A percentile compares a stretch with the other conserved stretches of the same genome.
phyloP scores from a whole-genome alignment of 1,284 basidiomycete species.

The Tausonia pullulans region DNA sequence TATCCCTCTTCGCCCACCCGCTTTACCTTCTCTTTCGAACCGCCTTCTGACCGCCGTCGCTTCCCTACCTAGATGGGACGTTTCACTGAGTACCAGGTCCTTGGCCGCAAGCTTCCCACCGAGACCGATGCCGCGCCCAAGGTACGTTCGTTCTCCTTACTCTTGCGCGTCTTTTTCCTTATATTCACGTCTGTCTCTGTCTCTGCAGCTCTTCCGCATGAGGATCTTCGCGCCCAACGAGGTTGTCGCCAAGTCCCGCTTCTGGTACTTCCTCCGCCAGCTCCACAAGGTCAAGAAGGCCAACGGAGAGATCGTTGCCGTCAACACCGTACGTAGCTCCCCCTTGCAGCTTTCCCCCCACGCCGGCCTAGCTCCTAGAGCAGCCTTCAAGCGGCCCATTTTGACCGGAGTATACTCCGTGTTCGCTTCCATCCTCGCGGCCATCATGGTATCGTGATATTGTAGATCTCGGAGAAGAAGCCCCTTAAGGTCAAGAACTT shows the following conservation, averaged over 20 bases:
- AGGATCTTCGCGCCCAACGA: slow-evolving; percentile 98
- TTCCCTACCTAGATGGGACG: slow-evolving; percentile 33
- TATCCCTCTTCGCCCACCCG: too few species aligned
- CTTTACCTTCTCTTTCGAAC: not conserved
- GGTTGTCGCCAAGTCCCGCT: slow-evolving; percentile 94
- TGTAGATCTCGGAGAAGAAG: slow-evolving; percentile 64
- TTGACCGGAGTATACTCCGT: too few species aligned
- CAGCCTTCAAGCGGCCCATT: too few species aligned
- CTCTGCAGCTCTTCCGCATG: slow-evolving; percentile 76
- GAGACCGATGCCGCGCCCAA: slow-evolving; percentile 87
- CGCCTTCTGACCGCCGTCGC: not conserved
- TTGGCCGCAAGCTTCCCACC: slow-evolving; percentile 93
- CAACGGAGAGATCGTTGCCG: slow-evolving; percentile 95
- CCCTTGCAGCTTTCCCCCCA: not conserved
- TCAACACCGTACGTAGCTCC: slow-evolving; percentile 73
- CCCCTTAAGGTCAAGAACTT: slow-evolving; percentile 99
- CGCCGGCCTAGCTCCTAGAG: too few species aligned
- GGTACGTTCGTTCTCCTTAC: slow-evolving; percentile 14
- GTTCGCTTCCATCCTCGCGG: too few species aligned
- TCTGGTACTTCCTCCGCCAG: slow-evolving; percentile 99
- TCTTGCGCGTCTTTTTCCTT: not conserved
- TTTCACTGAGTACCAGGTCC: slow-evolving; percentile 82
- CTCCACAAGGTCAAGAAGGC: slow-evolving; percentile 99
- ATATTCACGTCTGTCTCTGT: not conserved
- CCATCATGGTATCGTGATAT: not conserved